These are phyloP conservation scores for Thozetella sp. DNA, from an alignment of 495 filamentous ascomycete genomes.

Conservation along the genomic window DNA sequence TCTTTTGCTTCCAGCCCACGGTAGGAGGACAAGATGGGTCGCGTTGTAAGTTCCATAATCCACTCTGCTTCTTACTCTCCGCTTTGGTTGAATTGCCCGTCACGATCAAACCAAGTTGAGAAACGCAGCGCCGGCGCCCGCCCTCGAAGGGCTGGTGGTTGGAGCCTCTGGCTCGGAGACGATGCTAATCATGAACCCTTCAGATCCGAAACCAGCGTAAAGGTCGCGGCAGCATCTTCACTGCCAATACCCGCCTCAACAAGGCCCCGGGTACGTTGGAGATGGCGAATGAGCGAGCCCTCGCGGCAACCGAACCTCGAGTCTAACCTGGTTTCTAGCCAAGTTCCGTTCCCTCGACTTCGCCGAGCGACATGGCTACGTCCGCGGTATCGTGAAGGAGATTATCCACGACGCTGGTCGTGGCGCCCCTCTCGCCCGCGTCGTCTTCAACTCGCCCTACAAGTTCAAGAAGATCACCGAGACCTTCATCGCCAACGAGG, in stretches of 20 bases:
- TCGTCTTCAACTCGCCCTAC: conserved; percentile 91
- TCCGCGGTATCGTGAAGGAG: conserved; percentile 95
- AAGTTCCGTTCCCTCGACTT: conserved; percentile 96
- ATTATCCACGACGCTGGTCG: conserved; percentile 99
- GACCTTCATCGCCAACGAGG: conserved; percentile 99
- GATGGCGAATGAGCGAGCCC: conserved; percentile 35
- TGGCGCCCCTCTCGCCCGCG: conserved; percentile 95
- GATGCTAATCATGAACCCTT: conserved; percentile 27
- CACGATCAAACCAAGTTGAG: too few species aligned
- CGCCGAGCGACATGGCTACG: conserved; percentile 94
- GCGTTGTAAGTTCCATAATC: conserved; percentile 45
- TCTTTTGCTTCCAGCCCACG: conserved; percentile 27
- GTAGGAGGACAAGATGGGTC: conserved; percentile 49
- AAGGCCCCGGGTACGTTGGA: conserved; percentile 54
- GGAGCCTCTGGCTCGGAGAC: neutral
- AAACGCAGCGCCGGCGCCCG: too few species aligned
- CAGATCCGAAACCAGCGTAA: conserved; percentile 96
- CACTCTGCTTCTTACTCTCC: conserved; percentile 10
- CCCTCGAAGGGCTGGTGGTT: neutral
- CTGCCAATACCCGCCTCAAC: conserved; percentile 81
- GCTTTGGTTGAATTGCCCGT: too few species aligned
- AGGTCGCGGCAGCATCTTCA: conserved; percentile 98
- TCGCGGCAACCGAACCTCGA: neutral
- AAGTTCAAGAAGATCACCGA: conserved; percentile 86
- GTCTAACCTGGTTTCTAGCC: conserved; percentile 26